Base-by-base conservation (phyloP, 306 rosid genomes). In the Betula pendula region DNA sequence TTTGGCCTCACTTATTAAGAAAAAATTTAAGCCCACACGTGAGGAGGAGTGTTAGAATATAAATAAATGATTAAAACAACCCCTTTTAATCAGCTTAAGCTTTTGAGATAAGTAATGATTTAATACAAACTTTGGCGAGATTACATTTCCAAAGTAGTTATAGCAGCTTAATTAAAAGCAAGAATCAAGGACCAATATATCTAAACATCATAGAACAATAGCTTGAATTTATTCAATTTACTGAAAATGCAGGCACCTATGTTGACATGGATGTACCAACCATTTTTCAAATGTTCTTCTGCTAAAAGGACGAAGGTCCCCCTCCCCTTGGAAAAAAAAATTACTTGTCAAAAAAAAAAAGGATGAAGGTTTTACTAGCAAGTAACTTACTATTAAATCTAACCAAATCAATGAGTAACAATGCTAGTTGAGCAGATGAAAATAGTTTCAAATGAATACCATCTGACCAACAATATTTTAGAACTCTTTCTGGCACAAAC, bases 101-200 rank as follows among this genome's bases (percentile, higher is more conserved):
- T 38, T 38, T 38, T 38, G 6, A 0, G 8, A 38, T 5, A 38
- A 38, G 8, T 38, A 5, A 1, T 5, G 6, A 38, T 38, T 38
- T 38, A 38, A 38, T 1, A 71, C 51, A 76, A 70, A 84, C 42
- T 72, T 74, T 73, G 77, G 70, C 16, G 19, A 35, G 47, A 38
- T 17, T 17, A 17, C 33, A 40, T 33, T 43, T 45, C 67, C 60
- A 70, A 53, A 42, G 42, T 17, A 16, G 27, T 27, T 50, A 70
- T 7, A 40, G 25, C 69, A 69, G 71, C 33, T 77, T 70, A 50
- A 76, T 20, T 58, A 24, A 58, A 27, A 58, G 17, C 17, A 25
- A 33, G 27, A 35, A 65, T 35, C 45, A 65, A 65, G 70, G 14
- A 9, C 20, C 13, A 17, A 9, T 35, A 0, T 65, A 12, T 33